These are phyloP conservation scores for Fragaria iinumae DNA, from an alignment of 306 rosid species.

Conservation along the genomic window DNA sequence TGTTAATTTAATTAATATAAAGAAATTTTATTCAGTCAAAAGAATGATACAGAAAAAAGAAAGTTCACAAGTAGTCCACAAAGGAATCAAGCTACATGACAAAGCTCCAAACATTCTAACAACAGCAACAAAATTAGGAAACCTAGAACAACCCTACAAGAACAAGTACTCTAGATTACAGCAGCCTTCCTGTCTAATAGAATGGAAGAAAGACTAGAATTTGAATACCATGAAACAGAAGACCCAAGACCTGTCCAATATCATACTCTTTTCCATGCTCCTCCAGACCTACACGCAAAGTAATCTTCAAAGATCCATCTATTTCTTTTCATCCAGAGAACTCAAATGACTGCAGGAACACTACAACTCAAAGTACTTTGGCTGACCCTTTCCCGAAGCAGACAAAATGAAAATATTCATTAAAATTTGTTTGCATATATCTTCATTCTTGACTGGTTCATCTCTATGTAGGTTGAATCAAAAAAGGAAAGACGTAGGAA, in stretches of 20 bases:
- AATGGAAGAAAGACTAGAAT: background rate
- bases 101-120: background rate
- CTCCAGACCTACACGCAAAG: background rate
- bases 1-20: background rate
- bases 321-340: background rate
- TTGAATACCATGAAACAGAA: background rate
- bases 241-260: background rate
- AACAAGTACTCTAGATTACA: background rate
- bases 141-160: background rate
- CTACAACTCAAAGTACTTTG: background rate
- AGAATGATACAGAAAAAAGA: background rate
- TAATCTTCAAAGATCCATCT: background rate
- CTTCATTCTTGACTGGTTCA: slow-evolving; percentile 4
- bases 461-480: slow-evolving; percentile 57
- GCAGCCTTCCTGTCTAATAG: background rate
- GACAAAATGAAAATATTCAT: background rate
- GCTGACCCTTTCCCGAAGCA: background rate
- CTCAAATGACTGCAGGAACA: background rate
- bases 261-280: background rate
- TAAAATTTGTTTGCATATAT: slow-evolving; percentile 8
- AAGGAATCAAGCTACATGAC: background rate
- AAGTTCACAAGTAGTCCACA: background rate
- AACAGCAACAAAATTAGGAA: background rate
- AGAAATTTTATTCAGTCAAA: no score
- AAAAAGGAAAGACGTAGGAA: slow-evolving; percentile 58